Evolutionary conservation across 1,284 basidiomycete genomes (phyloP).

Genomic region (Sporisorium iseilematis-ciliati): DNA sequence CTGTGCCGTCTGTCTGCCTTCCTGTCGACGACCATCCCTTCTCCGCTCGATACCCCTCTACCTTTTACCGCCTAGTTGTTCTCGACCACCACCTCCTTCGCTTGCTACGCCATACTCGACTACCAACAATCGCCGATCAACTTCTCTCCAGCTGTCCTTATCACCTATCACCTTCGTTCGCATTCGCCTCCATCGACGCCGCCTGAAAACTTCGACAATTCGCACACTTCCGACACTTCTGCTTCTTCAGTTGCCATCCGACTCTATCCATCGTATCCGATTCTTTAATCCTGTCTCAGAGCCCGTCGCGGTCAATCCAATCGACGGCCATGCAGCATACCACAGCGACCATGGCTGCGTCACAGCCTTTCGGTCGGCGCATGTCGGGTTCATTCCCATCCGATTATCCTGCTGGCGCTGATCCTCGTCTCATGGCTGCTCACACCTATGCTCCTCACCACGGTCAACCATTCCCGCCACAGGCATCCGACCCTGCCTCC

Average conservation of each 20-base stretch:
- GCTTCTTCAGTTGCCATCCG: too few species aligned
- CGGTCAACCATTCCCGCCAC: conserved; percentile 3
- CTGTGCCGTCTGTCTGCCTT: conserved; percentile 3
- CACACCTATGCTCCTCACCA: conserved; percentile 22
- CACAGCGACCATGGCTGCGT: conserved; percentile 22
- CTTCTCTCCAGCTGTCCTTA: too few species aligned
- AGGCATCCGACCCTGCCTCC: conserved; percentile 10
- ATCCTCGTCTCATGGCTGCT: conserved; percentile 20
- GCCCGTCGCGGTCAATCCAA: neutral
- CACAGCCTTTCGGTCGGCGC: conserved; percentile 26
- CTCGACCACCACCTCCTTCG: neutral
- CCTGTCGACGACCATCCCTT: neutral
- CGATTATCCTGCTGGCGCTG: conserved; percentile 19
- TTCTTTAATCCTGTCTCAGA: neutral
- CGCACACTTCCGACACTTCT: too few species aligned
- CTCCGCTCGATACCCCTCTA: neutral
- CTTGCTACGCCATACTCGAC: neutral
- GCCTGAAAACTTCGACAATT: too few species aligned
- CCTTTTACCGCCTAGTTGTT: neutral
- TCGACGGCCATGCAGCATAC: conserved; percentile 27
- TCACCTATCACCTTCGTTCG: too few species aligned
- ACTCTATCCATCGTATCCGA: neutral
- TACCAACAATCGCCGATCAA: neutral
- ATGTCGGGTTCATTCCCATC: conserved; percentile 14
- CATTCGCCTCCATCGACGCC: neutral